Percentiles rank a stretch among this genome's conserved stretches.
Evolutionary conservation across 495 filamentous ascomycete species (phyloP).

Genomic region (Cercophora samala): DNA sequence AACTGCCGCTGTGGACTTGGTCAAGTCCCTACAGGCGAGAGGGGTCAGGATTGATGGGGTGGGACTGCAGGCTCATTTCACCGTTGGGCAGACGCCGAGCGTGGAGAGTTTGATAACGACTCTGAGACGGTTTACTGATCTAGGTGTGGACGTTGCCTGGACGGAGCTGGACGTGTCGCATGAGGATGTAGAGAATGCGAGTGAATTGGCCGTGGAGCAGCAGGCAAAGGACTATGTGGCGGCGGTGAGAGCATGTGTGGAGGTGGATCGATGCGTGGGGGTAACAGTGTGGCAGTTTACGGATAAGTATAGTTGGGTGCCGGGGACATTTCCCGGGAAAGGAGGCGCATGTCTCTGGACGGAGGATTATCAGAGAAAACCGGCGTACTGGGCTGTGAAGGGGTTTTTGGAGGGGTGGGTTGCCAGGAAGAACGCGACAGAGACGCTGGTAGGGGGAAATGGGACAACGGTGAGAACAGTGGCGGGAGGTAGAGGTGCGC

Average conservation of each 20-base stretch:
- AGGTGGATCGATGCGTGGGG: conserved; percentile 53
- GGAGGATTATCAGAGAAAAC: conserved; percentile 46
- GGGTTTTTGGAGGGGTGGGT: conserved; percentile 26
- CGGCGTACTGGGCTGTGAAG: conserved; percentile 43
- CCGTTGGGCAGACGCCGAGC: conserved; percentile 48
- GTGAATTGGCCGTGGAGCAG: conserved; percentile 39
- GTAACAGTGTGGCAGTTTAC: conserved; percentile 63
- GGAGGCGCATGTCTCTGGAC: conserved; percentile 53
- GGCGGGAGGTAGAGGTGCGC: neutral
- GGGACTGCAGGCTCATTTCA: conserved; percentile 58
- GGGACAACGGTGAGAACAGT: neutral
- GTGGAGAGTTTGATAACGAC: conserved; percentile 35
- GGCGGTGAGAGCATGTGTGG: conserved; percentile 54
- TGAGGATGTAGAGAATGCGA: conserved; percentile 39
- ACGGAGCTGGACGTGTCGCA: conserved; percentile 62
- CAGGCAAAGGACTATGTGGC: conserved; percentile 56
- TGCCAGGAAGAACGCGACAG: neutral
- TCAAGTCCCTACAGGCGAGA: conserved; percentile 44
- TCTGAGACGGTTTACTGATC: conserved; percentile 44
- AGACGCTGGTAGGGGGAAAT: neutral
- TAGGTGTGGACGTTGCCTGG: conserved; percentile 55
- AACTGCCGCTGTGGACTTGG: conserved; percentile 42
- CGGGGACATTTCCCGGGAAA: conserved; percentile 47
- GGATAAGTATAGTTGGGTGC: conserved; percentile 58
- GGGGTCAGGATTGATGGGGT: conserved; percentile 58